These are phyloP conservation scores for Domatiomyces catenatus DNA, from an alignment of 2,329 filamentous ascomycete species.

Conservation along the genomic window DNA sequence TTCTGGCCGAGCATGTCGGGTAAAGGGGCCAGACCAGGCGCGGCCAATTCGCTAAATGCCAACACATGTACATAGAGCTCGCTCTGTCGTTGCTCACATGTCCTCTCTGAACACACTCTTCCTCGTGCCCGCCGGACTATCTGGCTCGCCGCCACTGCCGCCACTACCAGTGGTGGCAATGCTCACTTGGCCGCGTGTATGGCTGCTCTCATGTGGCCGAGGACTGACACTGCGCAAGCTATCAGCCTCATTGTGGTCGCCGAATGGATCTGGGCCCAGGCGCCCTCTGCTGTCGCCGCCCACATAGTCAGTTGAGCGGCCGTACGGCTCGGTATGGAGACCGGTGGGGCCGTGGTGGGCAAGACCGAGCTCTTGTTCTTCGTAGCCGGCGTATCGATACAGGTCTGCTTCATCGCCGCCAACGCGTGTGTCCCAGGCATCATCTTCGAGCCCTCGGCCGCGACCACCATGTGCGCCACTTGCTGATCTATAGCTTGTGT, in stretches of 20 bases:
- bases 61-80: background rate
- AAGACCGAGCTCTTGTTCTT: slow-evolving; percentile 58
- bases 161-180: slow-evolving; percentile 24
- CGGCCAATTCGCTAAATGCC: background rate
- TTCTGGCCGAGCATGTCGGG: background rate
- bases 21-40: background rate
- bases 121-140: slow-evolving; percentile 16
- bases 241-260: slow-evolving; percentile 49
- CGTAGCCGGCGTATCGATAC: slow-evolving; percentile 34
- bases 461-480: slow-evolving; percentile 30
- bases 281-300: slow-evolving; percentile 32
- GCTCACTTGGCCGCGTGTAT: background rate
- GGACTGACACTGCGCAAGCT: slow-evolving; percentile 59
- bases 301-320: slow-evolving; percentile 26
- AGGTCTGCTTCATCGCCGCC: slow-evolving; percentile 46
- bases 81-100: slow-evolving; percentile 4
- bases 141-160: slow-evolving; percentile 19
- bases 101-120: slow-evolving; percentile 17
- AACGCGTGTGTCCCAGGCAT: slow-evolving; percentile 71
- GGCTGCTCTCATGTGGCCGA: slow-evolving; percentile 43
- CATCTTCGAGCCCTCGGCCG: slow-evolving; percentile 56
- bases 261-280: slow-evolving; percentile 48
- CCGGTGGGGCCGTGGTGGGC: slow-evolving; percentile 19
- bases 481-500: slow-evolving; percentile 14
- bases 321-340: slow-evolving; percentile 23